Conservation (phyloP, 305 asterid genomes). For the Salvia sclarea region DNA sequence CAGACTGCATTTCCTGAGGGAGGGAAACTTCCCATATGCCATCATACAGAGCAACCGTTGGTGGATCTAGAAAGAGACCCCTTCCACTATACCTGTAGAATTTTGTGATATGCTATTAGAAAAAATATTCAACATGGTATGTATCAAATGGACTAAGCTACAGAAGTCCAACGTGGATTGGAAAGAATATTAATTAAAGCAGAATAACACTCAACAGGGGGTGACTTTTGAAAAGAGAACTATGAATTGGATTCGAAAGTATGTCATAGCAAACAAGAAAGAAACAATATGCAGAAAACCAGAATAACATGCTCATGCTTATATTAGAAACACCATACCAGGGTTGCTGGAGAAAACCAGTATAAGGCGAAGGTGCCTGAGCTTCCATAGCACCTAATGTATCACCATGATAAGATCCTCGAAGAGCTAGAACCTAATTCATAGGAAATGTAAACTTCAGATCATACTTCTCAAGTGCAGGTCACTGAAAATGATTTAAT, state of each 20-base stretch:
- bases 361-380: slow-evolving; percentile 93
- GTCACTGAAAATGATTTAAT: slow-evolving; percentile 16
- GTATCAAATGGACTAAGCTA: slow-evolving; percentile 13
- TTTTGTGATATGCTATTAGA: slow-evolving; percentile 28
- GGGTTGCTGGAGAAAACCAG: slow-evolving; percentile 98
- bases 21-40: slow-evolving; percentile 76
- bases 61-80: slow-evolving; percentile 90
- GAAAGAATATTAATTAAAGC: slow-evolving; percentile 8
- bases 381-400: slow-evolving; percentile 99
- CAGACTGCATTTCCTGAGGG: slow-evolving; percentile 60
- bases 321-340: slow-evolving; percentile 54
- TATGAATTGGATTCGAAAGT: slow-evolving; percentile 9
- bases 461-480: slow-evolving; percentile 24
- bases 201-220: slow-evolving; percentile 1
- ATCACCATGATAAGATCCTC: slow-evolving; percentile 98
- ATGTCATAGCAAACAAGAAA: slow-evolving; percentile 9
- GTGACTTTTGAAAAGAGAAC: slow-evolving; percentile 5
- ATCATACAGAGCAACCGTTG: slow-evolving; percentile 64
- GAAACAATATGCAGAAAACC: slow-evolving; percentile 2
- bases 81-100: slow-evolving; percentile 84
- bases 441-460: slow-evolving; percentile 28
- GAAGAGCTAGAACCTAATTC: slow-evolving; percentile 85
- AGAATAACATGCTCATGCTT: slow-evolving; percentile 16
- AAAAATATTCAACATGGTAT: neutral
- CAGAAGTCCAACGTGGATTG: slow-evolving; percentile 19